Base-by-base conservation (phyloP, 192 early-diverging fungal genomes). In the Coemansia sp. region DNA sequence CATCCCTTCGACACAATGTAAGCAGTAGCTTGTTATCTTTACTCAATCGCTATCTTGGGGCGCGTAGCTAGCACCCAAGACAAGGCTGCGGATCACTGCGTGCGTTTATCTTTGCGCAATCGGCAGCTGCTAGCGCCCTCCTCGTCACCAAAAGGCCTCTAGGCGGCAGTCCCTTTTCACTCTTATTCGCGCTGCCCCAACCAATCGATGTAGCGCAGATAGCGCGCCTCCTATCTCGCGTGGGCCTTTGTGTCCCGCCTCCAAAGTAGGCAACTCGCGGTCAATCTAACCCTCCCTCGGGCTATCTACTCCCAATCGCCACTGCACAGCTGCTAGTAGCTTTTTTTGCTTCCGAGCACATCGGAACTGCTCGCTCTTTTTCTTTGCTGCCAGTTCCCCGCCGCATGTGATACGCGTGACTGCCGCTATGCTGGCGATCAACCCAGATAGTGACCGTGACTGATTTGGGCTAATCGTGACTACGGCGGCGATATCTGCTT, bases 251-350 rank as follows among this genome's bases (percentile, higher is more conserved):
- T 7, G 32, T 5, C 32, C 32, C 41, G 41, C 17, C 32, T n/a
- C 32, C 53, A 35, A 56, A 56, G 53, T 31, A 56, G 53, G 53
- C 47, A 49, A 49, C 47, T 49, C 47, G 11, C 12, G 24, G 47
- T 49, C 47, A 49, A 49, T 49, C 47, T 9, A 4, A n/a, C 22
- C n/a, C n/a, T n/a, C n/a, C n/a, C 24, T 12, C 12, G 10, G 4
- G 25, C 9, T 49, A 27, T 49, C 47, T 24, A 2, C 24, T n/a
- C 47, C 20, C 25, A 4, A 49, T 46, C 43, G 43, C 19, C 43
- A n/a, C n/a, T n/a, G n/a, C n/a, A n/a, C n/a, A n/a, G n/a, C n/a
- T n/a, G n/a, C n/a, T n/a, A n/a, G n/a, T n/a, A n/a, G n/a, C n/a
- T n/a, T n/a, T n/a, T n/a, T n/a, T n/a, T n/a, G n/a, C n/a, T n/a